These are phyloP conservation scores for Murraya koenigii DNA, from an alignment of 345 rosid genomes.

Conservation along the genomic window DNA sequence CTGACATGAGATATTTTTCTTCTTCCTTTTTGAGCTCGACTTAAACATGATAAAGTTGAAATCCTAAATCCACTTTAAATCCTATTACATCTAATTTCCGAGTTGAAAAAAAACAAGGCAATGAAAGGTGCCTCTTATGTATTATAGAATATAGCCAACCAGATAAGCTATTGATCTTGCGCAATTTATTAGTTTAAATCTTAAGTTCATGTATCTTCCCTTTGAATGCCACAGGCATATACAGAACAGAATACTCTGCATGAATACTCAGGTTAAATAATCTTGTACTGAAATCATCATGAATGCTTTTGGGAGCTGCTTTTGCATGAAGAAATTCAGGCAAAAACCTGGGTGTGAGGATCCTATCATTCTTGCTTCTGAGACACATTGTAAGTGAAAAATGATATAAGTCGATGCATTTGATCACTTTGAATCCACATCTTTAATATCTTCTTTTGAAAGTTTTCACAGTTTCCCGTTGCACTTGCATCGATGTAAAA, in stretches of 20 bases:
- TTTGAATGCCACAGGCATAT: conserved; percentile 10
- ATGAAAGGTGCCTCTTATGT: too few relatives aligned
- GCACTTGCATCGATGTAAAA: neutral
- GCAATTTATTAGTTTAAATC: neutral
- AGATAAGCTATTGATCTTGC: neutral
- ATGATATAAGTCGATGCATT: neutral
- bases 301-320: conserved; percentile 50
- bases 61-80: neutral
- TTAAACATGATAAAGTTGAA: neutral
- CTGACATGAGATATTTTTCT: too few relatives aligned
- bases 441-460: neutral
- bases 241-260: neutral
- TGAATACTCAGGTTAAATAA: neutral
- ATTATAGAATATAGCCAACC: neutral
- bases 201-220: conserved; percentile 1
- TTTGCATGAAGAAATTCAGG: conserved; percentile 38
- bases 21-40: too few relatives aligned
- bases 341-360: conserved; percentile 43
- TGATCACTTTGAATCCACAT: neutral
- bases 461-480: neutral
- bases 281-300: conserved; percentile 17
- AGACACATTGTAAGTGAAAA: conserved; percentile 72
- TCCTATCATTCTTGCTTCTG: conserved; percentile 60
- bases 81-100: neutral
- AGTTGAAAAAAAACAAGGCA: too few relatives aligned